Evolutionary conservation across 2,329 filamentous ascomycete species (phyloP), one percentile per base, ranked within the genome.

Genomic region (Chaetomiaceae sp.): DNA sequence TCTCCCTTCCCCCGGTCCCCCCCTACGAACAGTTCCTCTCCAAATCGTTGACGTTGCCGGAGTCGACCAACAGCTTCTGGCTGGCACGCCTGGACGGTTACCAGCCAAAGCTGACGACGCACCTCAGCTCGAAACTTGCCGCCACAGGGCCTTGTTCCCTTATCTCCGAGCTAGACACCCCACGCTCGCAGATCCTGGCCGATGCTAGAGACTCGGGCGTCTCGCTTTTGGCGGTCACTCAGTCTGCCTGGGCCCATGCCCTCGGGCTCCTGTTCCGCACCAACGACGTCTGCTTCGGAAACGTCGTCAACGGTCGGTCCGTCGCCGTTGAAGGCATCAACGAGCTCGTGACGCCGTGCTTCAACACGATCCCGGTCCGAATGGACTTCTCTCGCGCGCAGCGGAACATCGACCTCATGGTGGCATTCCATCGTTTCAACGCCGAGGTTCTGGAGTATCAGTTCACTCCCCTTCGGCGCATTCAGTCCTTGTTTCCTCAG

Each of bases 331-430:
- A 86, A 6, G 80, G 79, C 0, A 74, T 92, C 11, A 84, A 91
- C 34, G 74, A 77, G 4, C 78, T 96, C 6, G 81, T 95, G n/a
- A 90, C 89, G 0, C 91, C 91, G 0, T 95, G 90, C 66, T 96
- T 96, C 75, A 96, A 96, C 65, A 95, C 91, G 0, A 71, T 96
- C 12, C 90, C 91, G 0, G 65, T 91, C 1, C 80, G 89, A 23
- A 71, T 83, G 15, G 70, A 82, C 29, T 56, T 88, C 9, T 69
- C 75, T 1, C 65, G 65, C 3, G 66, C 66, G 2, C 72, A 68
- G 1, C 77, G 75, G 15, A 83, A 84, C 53, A 62, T 75, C 0
- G 78, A 84, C 5, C 65, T 91, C 11, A 70, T 87, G 23, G 80
- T 78, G 53, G 66, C 71, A 2, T 75, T 89, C 2, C 85, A 91